A percentile compares a stretch with the other conserved stretches of the same genome.
Evolutionary conservation across 257 asterid genomes (phyloP).

Genomic region (Phtheirospermum japonicum): DNA sequence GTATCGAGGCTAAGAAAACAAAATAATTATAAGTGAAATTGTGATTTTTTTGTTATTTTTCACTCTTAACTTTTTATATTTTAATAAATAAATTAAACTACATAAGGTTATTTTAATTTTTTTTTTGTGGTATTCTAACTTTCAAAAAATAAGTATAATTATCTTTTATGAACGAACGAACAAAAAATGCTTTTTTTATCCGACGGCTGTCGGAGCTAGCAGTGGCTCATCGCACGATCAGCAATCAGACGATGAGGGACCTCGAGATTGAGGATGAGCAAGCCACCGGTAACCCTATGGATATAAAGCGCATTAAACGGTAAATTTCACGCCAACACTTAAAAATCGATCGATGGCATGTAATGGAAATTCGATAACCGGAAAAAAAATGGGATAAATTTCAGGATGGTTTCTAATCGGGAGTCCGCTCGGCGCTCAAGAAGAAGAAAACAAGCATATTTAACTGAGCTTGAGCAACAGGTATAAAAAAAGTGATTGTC

Average conservation of each 20-base stretch:
- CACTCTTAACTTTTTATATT: no score
- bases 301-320: conserved; percentile 65
- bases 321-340: conserved; percentile 29
- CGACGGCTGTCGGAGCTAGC: conserved; percentile 49
- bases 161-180: no score
- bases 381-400: conserved; percentile 3
- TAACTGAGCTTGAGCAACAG: conserved; percentile 68
- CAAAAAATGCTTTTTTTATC: no score
- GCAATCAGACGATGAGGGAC: conserved; percentile 65
- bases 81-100: no score
- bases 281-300: conserved; percentile 44
- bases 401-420: conserved; percentile 75
- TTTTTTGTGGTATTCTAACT: no score
- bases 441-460: conserved; percentile 67
- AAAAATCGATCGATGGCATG: no score
- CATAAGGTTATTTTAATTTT: no score
- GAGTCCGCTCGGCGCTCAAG: conserved; percentile 89
- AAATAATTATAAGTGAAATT: no score
- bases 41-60: no score
- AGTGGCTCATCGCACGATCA: conserved; percentile 72
- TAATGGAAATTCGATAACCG: neutral
- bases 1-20: no score
- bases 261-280: conserved; percentile 61
- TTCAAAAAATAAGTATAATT: no score
- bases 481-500: conserved; percentile 22